A percentile compares a stretch with the other conserved stretches of the same genome.
phyloP scores from a whole-genome alignment of 2,329 filamentous ascomycete genomes.

The Beauveria caledonica region DNA sequence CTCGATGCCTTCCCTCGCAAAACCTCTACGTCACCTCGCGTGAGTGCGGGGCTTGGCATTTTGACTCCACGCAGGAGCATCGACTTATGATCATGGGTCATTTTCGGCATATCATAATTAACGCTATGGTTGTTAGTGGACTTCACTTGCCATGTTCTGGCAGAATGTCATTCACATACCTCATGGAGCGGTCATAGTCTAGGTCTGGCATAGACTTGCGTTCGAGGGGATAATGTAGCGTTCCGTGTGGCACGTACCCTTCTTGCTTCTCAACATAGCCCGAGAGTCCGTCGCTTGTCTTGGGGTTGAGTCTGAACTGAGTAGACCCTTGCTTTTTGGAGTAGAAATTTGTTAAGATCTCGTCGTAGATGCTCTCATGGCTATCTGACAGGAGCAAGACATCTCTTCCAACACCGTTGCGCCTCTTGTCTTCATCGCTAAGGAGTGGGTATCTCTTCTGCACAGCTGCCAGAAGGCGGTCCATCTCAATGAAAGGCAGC shows the following conservation, averaged over 20 bases:
- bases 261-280: slow-evolving; percentile 77
- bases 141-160: neutral
- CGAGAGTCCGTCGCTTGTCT: slow-evolving; percentile 66
- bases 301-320: slow-evolving; percentile 65
- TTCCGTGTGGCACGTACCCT: slow-evolving; percentile 74
- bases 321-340: slow-evolving; percentile 70
- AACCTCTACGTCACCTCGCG: slow-evolving; percentile 65
- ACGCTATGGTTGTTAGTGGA: slow-evolving; percentile 51
- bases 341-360: slow-evolving; percentile 79
- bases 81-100: slow-evolving; percentile 73
- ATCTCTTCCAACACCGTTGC: slow-evolving; percentile 75
- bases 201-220: slow-evolving; percentile 64
- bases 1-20: slow-evolving; percentile 58
- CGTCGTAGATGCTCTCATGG: slow-evolving; percentile 72
- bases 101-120: slow-evolving; percentile 72
- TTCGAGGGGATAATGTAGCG: slow-evolving; percentile 69
- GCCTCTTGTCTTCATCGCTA: slow-evolving; percentile 63
- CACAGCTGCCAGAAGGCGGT: slow-evolving; percentile 74
- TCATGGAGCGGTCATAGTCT: slow-evolving; percentile 80
- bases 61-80: slow-evolving; percentile 84
- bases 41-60: slow-evolving; percentile 63
- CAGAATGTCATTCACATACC: slow-evolving; percentile 43
- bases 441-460: slow-evolving; percentile 73
- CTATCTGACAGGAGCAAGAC: slow-evolving; percentile 76
- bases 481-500: slow-evolving; percentile 93